These are phyloP conservation scores for Malus sylvestris DNA, from an alignment of 306 rosid species.

Conservation along the genomic window DNA sequence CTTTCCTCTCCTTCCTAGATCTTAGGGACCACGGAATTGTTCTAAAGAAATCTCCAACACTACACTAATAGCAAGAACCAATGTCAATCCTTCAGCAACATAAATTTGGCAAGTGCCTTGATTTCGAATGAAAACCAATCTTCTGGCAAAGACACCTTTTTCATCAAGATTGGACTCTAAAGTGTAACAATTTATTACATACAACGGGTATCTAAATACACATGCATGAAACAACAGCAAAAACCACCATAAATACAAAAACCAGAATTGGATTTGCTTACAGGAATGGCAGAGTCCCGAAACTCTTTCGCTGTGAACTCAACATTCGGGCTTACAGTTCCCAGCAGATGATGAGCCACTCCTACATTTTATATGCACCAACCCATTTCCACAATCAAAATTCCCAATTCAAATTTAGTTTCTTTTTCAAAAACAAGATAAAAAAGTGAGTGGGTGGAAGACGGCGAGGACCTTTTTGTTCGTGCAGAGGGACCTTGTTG, in stretches of 20 bases:
- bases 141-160: neutral
- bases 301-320: conserved; percentile 83
- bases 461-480: conserved; percentile 47
- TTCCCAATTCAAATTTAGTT: neutral
- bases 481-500: conserved; percentile 56
- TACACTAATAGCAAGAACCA: neutral
- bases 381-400: neutral
- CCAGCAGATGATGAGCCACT: conserved; percentile 82
- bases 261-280: conserved; percentile 11
- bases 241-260: neutral
- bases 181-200: neutral
- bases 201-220: neutral
- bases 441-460: neutral
- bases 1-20: neutral
- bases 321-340: conserved; percentile 48
- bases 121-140: neutral
- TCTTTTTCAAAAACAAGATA: neutral
- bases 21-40: neutral
- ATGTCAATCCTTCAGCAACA: neutral
- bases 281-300: conserved; percentile 74
- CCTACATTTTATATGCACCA: conserved; percentile 30
- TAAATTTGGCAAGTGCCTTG: neutral
- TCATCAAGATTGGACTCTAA: neutral
- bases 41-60: neutral
- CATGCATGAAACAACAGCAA: neutral